Conservation (phyloP, 768 basidiomycete species). For the Mycena maculata region DNA sequence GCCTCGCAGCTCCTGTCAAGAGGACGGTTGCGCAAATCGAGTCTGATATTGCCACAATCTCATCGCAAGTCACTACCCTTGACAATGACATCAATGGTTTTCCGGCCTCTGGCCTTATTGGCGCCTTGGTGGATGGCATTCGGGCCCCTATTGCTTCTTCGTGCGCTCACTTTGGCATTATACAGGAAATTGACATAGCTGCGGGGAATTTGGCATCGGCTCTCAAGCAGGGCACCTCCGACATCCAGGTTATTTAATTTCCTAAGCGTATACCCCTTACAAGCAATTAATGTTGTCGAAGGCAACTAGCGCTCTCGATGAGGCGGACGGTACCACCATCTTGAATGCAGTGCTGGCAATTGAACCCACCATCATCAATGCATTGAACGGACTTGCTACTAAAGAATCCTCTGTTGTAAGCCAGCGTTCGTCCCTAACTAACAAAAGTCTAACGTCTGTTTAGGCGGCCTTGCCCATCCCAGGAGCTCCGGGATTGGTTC, state of each 20-base stretch:
- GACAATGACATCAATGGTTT: slow-evolving; percentile 44
- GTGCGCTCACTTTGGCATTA: neutral
- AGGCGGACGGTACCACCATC: slow-evolving; percentile 41
- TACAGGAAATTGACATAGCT: slow-evolving; percentile 43
- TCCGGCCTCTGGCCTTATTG: slow-evolving; percentile 39
- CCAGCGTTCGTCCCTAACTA: neutral
- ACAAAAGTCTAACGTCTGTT: neutral
- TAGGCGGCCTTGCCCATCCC: slow-evolving; percentile 42
- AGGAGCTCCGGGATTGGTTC: slow-evolving; percentile 44
- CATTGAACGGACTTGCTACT: slow-evolving; percentile 36
- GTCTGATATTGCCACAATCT: slow-evolving; percentile 40
- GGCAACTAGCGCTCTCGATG: slow-evolving; percentile 40
- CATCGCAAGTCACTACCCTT: slow-evolving; percentile 39
- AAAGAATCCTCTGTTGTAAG: slow-evolving; percentile 42
- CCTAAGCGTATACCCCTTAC: too few relatives aligned
- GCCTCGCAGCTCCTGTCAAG: slow-evolving; percentile 30
- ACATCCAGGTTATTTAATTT: slow-evolving; percentile 38
- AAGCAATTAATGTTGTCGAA: slow-evolving; percentile 7
- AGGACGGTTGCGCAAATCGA: slow-evolving; percentile 41
- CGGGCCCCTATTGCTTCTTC: neutral
- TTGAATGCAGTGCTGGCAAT: slow-evolving; percentile 39
- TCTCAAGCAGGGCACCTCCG: slow-evolving; percentile 39
- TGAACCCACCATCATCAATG: slow-evolving; percentile 42
- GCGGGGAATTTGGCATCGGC: slow-evolving; percentile 36
- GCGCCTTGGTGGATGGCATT: slow-evolving; percentile 41